These are phyloP conservation scores for Podaxis rugospora DNA, from an alignment of 768 basidiomycete genomes.

Conservation along the genomic window DNA sequence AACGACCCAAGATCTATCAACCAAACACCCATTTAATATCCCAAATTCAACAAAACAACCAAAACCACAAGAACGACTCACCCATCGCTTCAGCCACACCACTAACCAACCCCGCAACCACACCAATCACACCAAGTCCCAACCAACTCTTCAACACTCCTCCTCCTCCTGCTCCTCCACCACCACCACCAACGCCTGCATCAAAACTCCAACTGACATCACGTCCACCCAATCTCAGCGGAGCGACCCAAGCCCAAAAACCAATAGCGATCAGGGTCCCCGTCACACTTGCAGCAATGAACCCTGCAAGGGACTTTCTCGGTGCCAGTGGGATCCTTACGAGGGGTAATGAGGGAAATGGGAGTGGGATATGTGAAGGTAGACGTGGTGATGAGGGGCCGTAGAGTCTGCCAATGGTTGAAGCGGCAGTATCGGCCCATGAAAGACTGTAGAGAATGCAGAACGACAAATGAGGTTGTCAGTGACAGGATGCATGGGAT, in stretches of 20 bases:
- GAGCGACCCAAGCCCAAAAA: slow-evolving; percentile 69
- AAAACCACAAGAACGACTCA: slow-evolving; percentile 21
- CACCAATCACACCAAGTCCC: slow-evolving; percentile 52
- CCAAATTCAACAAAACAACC: no score
- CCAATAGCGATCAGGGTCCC: slow-evolving; percentile 60
- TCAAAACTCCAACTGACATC: slow-evolving; percentile 48
- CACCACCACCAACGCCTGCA: slow-evolving; percentile 15
- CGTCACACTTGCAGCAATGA: slow-evolving; percentile 70
- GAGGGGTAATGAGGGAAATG: no score
- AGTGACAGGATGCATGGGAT: neutral
- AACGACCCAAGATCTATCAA: slow-evolving; percentile 72
- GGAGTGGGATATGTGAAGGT: slow-evolving; percentile 36
- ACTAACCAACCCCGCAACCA: slow-evolving; percentile 71
- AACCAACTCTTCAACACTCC: slow-evolving; percentile 26
- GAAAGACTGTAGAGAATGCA: slow-evolving; percentile 54
- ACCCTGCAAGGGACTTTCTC: slow-evolving; percentile 83
- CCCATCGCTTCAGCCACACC: slow-evolving; percentile 89
- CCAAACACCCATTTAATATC: no score
- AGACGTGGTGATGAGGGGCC: slow-evolving; percentile 60
- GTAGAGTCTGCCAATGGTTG: slow-evolving; percentile 84
- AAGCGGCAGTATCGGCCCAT: slow-evolving; percentile 95
- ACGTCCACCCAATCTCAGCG: slow-evolving; percentile 31
- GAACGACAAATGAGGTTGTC: neutral
- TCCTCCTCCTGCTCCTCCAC: slow-evolving; percentile 15
- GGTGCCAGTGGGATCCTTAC: slow-evolving; percentile 65